Evolutionary conservation across 2,329 filamentous ascomycete genomes (phyloP).

Genomic region (Biscogniauxia mediterranea): DNA sequence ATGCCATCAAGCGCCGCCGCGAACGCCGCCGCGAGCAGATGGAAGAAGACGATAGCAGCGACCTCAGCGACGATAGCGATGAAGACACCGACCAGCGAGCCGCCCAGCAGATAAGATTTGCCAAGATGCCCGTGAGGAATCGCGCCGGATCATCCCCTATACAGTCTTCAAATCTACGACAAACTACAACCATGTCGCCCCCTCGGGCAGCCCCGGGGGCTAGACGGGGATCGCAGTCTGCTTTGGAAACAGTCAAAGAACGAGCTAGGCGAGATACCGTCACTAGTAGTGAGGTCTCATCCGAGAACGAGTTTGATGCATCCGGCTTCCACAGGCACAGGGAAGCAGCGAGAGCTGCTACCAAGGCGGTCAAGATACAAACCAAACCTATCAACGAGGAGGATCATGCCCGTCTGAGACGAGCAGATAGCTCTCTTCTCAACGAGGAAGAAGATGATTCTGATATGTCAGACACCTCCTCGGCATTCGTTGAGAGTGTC

Average conservation of each 20-base stretch:
- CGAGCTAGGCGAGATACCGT: conserved; percentile 71
- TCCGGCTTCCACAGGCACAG: conserved; percentile 63
- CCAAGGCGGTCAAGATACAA: conserved; percentile 52
- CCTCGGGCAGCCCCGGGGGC: conserved; percentile 44
- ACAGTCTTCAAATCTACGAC: conserved; percentile 62
- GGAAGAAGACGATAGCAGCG: conserved; percentile 83
- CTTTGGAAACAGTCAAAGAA: conserved; percentile 68
- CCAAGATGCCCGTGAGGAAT: conserved; percentile 87
- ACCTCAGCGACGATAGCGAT: conserved; percentile 81
- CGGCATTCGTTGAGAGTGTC: conserved; percentile 64
- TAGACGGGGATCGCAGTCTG: conserved; percentile 68
- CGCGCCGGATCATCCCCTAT: conserved; percentile 87
- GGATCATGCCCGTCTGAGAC: conserved; percentile 37
- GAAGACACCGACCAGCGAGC: conserved; percentile 71
- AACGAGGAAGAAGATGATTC: conserved; percentile 60
- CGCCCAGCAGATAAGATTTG: conserved; percentile 90
- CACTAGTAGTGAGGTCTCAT: conserved; percentile 80
- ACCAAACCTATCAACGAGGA: conserved; percentile 53
- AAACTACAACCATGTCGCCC: conserved; percentile 49
- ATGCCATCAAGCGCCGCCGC: conserved; percentile 64
- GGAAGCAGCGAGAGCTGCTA: conserved; percentile 58
- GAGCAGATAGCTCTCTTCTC: conserved; percentile 50
- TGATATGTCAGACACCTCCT: conserved; percentile 61
- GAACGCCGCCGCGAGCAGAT: conserved; percentile 66
- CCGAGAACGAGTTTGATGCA: conserved; percentile 74